Evolutionary conservation across 192 early-diverging fungal genomes (phyloP).

Genomic region (Entomortierella chlamydospora): DNA sequence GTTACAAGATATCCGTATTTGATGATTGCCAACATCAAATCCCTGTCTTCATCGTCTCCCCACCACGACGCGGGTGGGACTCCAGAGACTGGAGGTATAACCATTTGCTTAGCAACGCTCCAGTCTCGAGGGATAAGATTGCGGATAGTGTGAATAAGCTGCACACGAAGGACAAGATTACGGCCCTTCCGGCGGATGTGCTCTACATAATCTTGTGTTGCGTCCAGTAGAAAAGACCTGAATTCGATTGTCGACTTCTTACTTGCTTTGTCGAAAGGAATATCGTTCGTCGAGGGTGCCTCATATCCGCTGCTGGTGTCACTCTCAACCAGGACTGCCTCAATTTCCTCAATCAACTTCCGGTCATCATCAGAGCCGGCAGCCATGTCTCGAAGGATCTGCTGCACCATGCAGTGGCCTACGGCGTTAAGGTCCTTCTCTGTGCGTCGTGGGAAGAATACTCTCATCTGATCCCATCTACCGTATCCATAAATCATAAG

Average conservation of each 20-base stretch:
- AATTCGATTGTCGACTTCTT: slow-evolving; percentile 74
- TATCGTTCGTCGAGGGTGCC: slow-evolving; percentile 54
- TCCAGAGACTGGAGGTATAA: slow-evolving; percentile 72
- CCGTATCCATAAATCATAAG: slow-evolving; percentile 74
- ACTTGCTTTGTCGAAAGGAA: slow-evolving; percentile 73
- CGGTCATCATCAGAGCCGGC: slow-evolving; percentile 66
- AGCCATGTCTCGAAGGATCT: slow-evolving; percentile 61
- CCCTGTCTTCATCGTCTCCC: slow-evolving; percentile 84
- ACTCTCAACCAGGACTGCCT: slow-evolving; percentile 57
- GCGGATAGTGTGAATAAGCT: slow-evolving; percentile 81
- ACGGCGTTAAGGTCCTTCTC: slow-evolving; percentile 70
- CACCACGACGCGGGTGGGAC: slow-evolving; percentile 72
- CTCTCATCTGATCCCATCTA: slow-evolving; percentile 72
- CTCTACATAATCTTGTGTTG: slow-evolving; percentile 79
- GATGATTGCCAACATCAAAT: slow-evolving; percentile 81
- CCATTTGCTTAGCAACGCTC: slow-evolving; percentile 66
- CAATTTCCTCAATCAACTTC: slow-evolving; percentile 72
- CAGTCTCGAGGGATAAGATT: slow-evolving; percentile 73
- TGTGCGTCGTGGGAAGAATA: slow-evolving; percentile 66
- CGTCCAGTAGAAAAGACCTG: slow-evolving; percentile 75
- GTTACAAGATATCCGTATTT: slow-evolving; percentile 77
- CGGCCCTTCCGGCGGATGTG: slow-evolving; percentile 74
- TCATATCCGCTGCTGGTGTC: slow-evolving; percentile 58
- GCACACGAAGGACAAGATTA: slow-evolving; percentile 78
- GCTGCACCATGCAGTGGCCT: slow-evolving; percentile 62